Base-by-base conservation (phyloP, 2,329 filamentous ascomycete genomes). In the Sarocladiaceae sp. region DNA sequence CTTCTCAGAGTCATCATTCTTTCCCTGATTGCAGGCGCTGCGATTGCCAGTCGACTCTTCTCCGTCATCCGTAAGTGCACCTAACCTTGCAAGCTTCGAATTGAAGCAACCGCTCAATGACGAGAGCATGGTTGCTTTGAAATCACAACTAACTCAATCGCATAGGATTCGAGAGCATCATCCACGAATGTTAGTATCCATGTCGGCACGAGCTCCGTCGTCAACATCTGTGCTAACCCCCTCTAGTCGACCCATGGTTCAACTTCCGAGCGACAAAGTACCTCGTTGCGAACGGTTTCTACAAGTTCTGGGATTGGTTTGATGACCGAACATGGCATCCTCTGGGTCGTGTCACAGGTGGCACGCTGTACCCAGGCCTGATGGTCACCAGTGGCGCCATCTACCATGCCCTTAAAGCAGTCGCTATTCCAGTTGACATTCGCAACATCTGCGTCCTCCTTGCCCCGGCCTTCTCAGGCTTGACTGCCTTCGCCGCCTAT, bases 231-330 rank as follows among this genome's bases (percentile, higher is more conserved):
- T 57, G 50, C 59, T 61, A 53, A 62, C 54, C 20, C 53, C 33
- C 42, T 59, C 34, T 62, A 98, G 91, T 98, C 70, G 93, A 98
- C 69, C 93, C 93, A 27, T 98, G 93, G 93, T 98, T 98, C 74
- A 98, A 98, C 70, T 98, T 98, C 70, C 80, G 93, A 67, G 93
- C 93, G 54, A 97, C 93, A 46, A 97, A 97, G 69, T 97, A 98
- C 61, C 80, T 98, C 45, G 88, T 98, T 45, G 80, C 91, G 61
- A 81, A 98, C 82, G 93, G 93, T 58, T 97, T 98, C 72, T 94
- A 95, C 68, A 89, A 86, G 66, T 98, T 98, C 65, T 98, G 93
- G 93, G 91, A 98, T 66, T 98, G 93, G 93, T 98, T 98, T 62
- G 93, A 98, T 68, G 93, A 98, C 74, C 83, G 93, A 73, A 98